Percentiles rank a stretch among this genome's conserved stretches.
Evolutionary conservation across 768 basidiomycete genomes (phyloP).

Genomic region (Xerocomus brunneocitrinus): DNA sequence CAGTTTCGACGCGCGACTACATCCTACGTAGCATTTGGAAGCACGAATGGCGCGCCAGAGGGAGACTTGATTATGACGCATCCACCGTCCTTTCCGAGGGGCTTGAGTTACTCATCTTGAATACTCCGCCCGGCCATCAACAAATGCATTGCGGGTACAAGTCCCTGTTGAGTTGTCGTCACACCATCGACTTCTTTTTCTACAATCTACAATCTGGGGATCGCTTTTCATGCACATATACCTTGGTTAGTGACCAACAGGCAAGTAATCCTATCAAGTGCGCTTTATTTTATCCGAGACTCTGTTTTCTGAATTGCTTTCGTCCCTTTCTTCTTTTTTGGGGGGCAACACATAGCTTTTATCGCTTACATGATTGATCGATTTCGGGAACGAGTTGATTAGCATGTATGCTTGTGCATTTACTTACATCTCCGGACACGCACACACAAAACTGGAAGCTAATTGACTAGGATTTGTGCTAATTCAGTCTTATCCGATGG

Average conservation of each 20-base stretch:
- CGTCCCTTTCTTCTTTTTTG: background rate
- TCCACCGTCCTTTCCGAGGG: slow-evolving; percentile 19
- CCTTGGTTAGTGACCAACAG: too few species aligned
- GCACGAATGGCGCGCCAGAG: background rate
- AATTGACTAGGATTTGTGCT: too few species aligned
- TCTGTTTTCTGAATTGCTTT: too few species aligned
- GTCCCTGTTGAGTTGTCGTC: background rate
- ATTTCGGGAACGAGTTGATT: background rate
- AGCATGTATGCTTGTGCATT: background rate
- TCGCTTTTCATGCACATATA: background rate
- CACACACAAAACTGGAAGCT: background rate
- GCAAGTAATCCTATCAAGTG: background rate
- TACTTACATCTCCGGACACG: background rate
- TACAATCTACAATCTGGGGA: background rate
- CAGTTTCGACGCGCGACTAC: slow-evolving; percentile 30
- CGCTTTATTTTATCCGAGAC: background rate
- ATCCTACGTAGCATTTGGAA: slow-evolving; percentile 14
- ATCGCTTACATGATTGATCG: background rate
- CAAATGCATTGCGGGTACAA: background rate
- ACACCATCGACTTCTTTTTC: background rate
- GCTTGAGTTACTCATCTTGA: slow-evolving; percentile 23
- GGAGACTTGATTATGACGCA: background rate
- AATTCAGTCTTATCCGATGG: too few species aligned
- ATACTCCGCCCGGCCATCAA: background rate
- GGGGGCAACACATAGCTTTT: background rate